Conservation (phyloP, 2,329 filamentous ascomycete genomes). For the Cladophialophora psammophila region DNA sequence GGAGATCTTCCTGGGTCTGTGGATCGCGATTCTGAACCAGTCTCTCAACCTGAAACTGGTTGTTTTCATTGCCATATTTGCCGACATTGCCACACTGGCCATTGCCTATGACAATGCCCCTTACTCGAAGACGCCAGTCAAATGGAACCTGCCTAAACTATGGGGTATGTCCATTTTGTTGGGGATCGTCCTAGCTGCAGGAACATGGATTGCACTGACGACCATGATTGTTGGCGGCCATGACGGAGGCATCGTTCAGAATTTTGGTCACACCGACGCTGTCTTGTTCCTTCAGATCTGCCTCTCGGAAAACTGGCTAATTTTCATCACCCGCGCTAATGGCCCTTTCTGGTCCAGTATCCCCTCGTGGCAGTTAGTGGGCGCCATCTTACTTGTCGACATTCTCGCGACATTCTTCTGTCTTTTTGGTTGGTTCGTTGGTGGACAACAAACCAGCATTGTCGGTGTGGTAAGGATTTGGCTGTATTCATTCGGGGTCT, state of each 20-base stretch:
- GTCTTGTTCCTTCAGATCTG: slow-evolving; percentile 90
- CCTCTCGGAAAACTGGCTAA: slow-evolving; percentile 93
- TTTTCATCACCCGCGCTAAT: slow-evolving; percentile 94
- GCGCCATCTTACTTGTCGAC: slow-evolving; percentile 82
- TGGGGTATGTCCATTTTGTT: slow-evolving; percentile 92
- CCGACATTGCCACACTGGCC: slow-evolving; percentile 87
- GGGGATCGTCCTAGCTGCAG: slow-evolving; percentile 78
- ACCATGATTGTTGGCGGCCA: slow-evolving; percentile 76
- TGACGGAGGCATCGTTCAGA: slow-evolving; percentile 85
- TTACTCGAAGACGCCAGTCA: slow-evolving; percentile 83
- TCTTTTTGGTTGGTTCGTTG: slow-evolving; percentile 82
- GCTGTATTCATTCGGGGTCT: slow-evolving; percentile 90
- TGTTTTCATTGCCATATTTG: slow-evolving; percentile 94
- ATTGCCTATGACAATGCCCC: slow-evolving; percentile 94
- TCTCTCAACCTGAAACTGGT: slow-evolving; percentile 85
- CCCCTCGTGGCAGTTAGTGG: slow-evolving; percentile 82
- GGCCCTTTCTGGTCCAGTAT: slow-evolving; percentile 91
- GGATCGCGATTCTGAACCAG: slow-evolving; percentile 87
- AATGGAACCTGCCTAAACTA: slow-evolving; percentile 93
- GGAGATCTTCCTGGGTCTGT: slow-evolving; percentile 89
- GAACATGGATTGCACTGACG: slow-evolving; percentile 87
- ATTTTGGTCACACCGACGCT: slow-evolving; percentile 80
- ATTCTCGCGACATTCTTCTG: slow-evolving; percentile 85
- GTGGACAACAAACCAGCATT: slow-evolving; percentile 71
- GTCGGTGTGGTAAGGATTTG: slow-evolving; percentile 87